phyloP scores from a whole-genome alignment of 2,329 filamentous ascomycete species.

The Cryphonectria japonica region DNA sequence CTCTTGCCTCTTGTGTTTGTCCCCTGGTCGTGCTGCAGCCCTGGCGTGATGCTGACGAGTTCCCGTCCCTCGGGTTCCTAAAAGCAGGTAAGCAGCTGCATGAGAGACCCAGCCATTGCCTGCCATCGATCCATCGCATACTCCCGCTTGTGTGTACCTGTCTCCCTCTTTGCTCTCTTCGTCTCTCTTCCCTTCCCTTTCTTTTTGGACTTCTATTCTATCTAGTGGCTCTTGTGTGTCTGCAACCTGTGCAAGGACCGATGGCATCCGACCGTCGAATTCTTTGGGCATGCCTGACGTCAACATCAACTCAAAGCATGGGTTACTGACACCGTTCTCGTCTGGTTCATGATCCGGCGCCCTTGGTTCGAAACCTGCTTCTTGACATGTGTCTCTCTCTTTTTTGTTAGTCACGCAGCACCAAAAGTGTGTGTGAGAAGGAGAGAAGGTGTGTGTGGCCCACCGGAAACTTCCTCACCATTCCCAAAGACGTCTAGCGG shows the following conservation, averaged over 20 bases:
- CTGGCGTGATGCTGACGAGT: slow-evolving; percentile 29
- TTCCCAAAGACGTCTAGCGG: slow-evolving; percentile 9
- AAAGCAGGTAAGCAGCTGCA: slow-evolving; percentile 8
- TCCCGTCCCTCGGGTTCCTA: slow-evolving; percentile 8
- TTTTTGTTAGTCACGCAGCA: not conserved
- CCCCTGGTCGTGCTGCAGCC: slow-evolving; percentile 14
- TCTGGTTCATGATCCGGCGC: not conserved
- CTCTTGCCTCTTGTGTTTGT: slow-evolving; percentile 5
- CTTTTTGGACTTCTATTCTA: not conserved
- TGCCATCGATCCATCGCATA: not conserved
- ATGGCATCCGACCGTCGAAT: not conserved
- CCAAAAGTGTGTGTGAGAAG: not conserved
- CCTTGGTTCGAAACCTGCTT: not conserved
- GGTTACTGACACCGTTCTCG: not conserved
- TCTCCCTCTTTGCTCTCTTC: not conserved
- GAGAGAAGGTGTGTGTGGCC: not conserved
- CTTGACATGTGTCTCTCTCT: slow-evolving; percentile 2
- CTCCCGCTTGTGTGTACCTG: not conserved
- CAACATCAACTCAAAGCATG: not conserved
- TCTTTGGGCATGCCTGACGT: not conserved
- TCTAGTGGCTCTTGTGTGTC: not conserved
- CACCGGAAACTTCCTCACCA: slow-evolving; percentile 1
- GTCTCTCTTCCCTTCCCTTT: not conserved
- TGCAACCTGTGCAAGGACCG: not conserved
- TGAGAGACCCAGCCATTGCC: not conserved